Base-by-base conservation (phyloP, 73 alveolate species). In the Stentor coeruleus region DNA sequence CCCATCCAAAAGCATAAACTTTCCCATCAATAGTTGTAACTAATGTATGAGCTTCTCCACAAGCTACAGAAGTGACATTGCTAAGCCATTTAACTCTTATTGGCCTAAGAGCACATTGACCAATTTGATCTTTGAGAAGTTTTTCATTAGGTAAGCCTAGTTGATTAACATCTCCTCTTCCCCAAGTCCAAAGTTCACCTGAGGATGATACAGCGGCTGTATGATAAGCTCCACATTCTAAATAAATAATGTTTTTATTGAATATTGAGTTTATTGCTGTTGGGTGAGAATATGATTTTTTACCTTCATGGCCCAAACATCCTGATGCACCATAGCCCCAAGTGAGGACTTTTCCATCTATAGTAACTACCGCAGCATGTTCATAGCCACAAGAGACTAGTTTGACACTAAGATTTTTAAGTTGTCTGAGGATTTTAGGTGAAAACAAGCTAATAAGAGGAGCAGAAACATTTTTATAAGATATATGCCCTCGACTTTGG, bases 321-420 rank as follows among this genome's bases (percentile, higher is more conserved):
- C 96, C 96, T 3, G 92, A 84, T 2, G 92, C 96, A 2, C 96
- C 96, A 87, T 83, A 90, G 37, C 96, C 96, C 91, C 96, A 90
- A 33, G 90, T 73, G 3, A 89, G 87, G 3, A 90, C 87, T 49
- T 74, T 42, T 15, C 96, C 93, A 20, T 14, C 15, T 11, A 55
- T 74, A 3, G 93, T 90, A 20, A 90, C 79, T 0, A 59, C 90
- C 2, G 76, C 49, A 37, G 82, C 35, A 79, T 90, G 96, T 38
- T 90, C 96, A 72, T 80, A 87, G 28, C 96, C 96, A 37, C 87
- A 90, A 0, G 93, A 37, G 0, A 90, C 58, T 15, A 15, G 38
- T 15, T 39, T 38, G 2, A 75, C 83, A 1, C 28, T 15, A 1
- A 39, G 14, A 26, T 15, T 26, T 40, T 26, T 75, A 14, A 75